Evolutionary conservation across 768 basidiomycete species (phyloP).

Genomic region (Trametes villosa): DNA sequence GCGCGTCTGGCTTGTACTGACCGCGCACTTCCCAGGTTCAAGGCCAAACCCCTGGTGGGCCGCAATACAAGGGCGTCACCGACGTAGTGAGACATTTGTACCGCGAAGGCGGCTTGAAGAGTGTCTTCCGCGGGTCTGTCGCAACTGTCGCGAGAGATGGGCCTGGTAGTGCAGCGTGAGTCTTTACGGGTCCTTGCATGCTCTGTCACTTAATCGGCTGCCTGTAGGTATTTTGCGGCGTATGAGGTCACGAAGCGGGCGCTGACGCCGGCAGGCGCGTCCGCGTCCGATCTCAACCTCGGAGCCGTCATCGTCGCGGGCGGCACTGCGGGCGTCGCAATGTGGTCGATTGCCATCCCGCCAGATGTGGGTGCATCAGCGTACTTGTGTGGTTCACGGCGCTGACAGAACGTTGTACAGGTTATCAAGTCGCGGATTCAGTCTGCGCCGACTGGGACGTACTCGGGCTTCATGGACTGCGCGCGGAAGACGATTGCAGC

Average conservation of each 20-base stretch:
- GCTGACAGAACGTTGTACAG: slow-evolving; percentile 46
- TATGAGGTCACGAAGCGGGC: slow-evolving; percentile 93
- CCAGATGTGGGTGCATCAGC: slow-evolving; percentile 93
- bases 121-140: slow-evolving; percentile 89
- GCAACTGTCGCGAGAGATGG: slow-evolving; percentile 97
- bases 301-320: slow-evolving; percentile 89
- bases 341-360: slow-evolving; percentile 98
- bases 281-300: slow-evolving; percentile 81
- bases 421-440: slow-evolving; percentile 96
- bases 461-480: slow-evolving; percentile 92
- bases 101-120: slow-evolving; percentile 88
- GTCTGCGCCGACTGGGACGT: slow-evolving; percentile 97
- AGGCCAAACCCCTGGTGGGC: slow-evolving; percentile 88
- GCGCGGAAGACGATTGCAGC: slow-evolving; percentile 87
- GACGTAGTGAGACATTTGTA: slow-evolving; percentile 93
- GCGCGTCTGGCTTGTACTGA: background rate
- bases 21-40: slow-evolving; percentile 59
- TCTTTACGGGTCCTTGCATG: slow-evolving; percentile 20
- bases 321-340: slow-evolving; percentile 93
- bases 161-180: slow-evolving; percentile 95
- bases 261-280: slow-evolving; percentile 79
- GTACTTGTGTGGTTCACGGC: background rate
- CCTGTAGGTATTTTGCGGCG: slow-evolving; percentile 87
- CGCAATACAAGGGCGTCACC: slow-evolving; percentile 85
- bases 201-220: slow-evolving; percentile 9